Percentiles rank a stretch among this genome's conserved stretches.
phyloP scores from a whole-genome alignment of 2,329 filamentous ascomycete genomes.

The Rhynchosporium agropyri region DNA sequence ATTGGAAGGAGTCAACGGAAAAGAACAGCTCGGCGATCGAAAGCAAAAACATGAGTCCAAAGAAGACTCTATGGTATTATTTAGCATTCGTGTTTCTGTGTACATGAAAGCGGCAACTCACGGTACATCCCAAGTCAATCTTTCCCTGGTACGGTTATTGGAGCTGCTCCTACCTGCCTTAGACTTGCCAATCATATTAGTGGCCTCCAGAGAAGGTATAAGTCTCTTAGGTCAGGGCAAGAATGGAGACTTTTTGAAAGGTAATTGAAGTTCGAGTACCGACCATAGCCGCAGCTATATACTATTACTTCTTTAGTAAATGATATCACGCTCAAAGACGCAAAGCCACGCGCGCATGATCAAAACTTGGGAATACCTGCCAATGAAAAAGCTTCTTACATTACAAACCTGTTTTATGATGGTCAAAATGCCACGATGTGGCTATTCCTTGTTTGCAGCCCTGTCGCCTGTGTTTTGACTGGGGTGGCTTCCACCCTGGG shows the following conservation, averaged over 20 bases:
- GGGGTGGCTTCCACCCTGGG: background rate
- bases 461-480: conserved; percentile 4
- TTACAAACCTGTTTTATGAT: background rate
- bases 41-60: conserved; percentile 31
- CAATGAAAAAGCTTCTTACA: background rate
- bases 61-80: conserved; percentile 24
- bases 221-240: background rate
- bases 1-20: conserved; percentile 30
- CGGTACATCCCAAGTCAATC: conserved; percentile 12
- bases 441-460: conserved; percentile 21
- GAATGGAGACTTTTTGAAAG: background rate
- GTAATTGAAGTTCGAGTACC: background rate
- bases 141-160: background rate
- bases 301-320: background rate
- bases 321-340: background rate
- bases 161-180: background rate
- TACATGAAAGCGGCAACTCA: background rate
- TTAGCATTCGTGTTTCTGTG: conserved; percentile 5
- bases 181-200: background rate
- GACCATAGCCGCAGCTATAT: background rate
- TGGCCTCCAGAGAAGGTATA: background rate
- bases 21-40: conserved; percentile 30
- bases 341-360: background rate
- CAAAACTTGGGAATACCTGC: background rate
- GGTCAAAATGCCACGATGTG: conserved; percentile 7